phyloP scores from a whole-genome alignment of 805 yeast genomes.

The Myxozyma udenii region DNA sequence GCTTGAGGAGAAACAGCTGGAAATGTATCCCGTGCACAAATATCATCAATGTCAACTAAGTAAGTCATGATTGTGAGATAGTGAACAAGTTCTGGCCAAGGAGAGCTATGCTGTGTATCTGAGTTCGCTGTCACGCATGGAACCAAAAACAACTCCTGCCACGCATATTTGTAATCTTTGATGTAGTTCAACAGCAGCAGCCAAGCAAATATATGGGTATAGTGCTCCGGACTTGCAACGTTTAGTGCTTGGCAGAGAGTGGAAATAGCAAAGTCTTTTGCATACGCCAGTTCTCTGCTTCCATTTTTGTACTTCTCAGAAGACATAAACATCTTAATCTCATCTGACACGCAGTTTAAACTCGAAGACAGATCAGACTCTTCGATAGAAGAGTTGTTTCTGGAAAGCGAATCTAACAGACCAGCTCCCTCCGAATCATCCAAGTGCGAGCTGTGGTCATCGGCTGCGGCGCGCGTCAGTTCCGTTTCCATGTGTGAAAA shows the following conservation, averaged over 20 bases:
- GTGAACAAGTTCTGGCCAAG: conserved; percentile 23
- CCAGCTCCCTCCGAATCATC: neutral
- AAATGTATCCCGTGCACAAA: conserved; percentile 3
- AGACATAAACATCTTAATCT: conserved; percentile 1
- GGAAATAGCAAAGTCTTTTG: conserved; percentile 12
- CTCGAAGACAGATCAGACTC: neutral
- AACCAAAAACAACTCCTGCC: conserved; percentile 4
- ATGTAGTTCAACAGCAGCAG: conserved; percentile 21
- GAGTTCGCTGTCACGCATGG: neutral
- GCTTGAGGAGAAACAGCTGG: conserved; percentile 5
- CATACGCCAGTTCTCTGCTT: conserved; percentile 1
- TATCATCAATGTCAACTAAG: conserved; percentile 15
- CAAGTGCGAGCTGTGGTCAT: neutral
- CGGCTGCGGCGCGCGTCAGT: neutral
- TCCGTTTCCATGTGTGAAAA: neutral
- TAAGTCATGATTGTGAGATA: conserved; percentile 18
- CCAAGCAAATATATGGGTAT: conserved; percentile 27
- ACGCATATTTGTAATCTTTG: conserved; percentile 10
- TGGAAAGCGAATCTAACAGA: neutral
- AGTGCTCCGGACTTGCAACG: conserved; percentile 20
- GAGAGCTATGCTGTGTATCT: conserved; percentile 13
- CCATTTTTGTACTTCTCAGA: conserved; percentile 10
- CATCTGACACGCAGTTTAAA: neutral
- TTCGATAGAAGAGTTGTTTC: neutral
- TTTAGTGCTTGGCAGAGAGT: conserved; percentile 19